Base-by-base conservation (phyloP, 768 basidiomycete genomes). In the Collybiopsis confluens region DNA sequence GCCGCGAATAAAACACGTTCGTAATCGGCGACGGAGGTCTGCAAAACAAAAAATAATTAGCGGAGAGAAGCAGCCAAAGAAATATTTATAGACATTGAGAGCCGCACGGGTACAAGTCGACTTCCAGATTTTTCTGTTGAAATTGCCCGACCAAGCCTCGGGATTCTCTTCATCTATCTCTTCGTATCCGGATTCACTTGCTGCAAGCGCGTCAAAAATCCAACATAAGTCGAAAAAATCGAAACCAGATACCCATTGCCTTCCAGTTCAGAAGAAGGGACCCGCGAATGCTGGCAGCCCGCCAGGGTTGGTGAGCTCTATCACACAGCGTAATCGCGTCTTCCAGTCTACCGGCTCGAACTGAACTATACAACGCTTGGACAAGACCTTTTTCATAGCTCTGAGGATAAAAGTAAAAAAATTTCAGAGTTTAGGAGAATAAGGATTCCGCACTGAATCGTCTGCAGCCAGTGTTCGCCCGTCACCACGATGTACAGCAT, bases 1-100 rank as follows among this genome's bases (percentile, higher is more conserved):
- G 93, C 85, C 0, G 94, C 95, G 60, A 93, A 95, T 0, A 98
- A 73, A 1, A 85, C 78, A n/a, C 93, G 86, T 66, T 98, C 93
- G 36, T 84, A 74, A 13, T 82, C 74, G 0, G 87, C 73, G 2
- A 95, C 70, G 7, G 72, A 70, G 18, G 79, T 69, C 89, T 76
- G 80, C 58, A 24, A 11, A 47, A 2, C 8, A 15, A 30, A 23
- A 1, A 36, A 45, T n/a, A 43, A 9, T 28, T 49, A 23, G 28
- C 46, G 13, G 23, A 48, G 49, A 24, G 18, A 28, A 23, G 27
- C 33, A 52, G 15, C 50, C 18, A 40, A 3, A 23, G 45, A 52
- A 48, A n/a, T 46, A 49, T 42, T n/a, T 0, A 68, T 84, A 45
- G 59, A 92, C 91, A 59, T 85, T 91, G 4, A 85, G 73, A 6